phyloP scores from a whole-genome alignment of 192 early-diverging fungal species.

The Pecoramyces ruminantium region DNA sequence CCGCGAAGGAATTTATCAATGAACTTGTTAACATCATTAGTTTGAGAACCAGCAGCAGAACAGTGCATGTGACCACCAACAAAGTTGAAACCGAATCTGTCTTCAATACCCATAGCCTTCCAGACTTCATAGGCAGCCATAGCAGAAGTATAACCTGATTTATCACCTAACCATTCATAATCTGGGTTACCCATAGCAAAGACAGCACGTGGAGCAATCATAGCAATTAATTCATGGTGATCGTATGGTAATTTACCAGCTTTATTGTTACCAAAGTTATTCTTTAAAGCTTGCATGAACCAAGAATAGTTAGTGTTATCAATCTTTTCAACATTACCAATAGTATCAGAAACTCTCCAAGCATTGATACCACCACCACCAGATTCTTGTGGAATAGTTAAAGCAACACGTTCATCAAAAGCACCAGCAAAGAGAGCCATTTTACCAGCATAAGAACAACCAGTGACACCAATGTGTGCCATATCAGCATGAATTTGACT shows the following conservation, averaged over 20 bases:
- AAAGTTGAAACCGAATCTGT: background rate
- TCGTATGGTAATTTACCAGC: background rate
- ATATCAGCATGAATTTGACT: background rate
- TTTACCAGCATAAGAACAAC: background rate
- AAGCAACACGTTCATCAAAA: background rate
- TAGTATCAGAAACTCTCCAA: background rate
- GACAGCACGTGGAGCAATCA: background rate
- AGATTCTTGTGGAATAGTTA: background rate
- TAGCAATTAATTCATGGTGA: background rate
- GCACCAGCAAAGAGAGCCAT: background rate
- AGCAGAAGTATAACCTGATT: background rate
- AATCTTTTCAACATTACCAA: background rate
- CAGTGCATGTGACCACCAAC: background rate
- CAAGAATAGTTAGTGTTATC: background rate
- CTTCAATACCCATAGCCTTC: background rate
- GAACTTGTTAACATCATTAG: background rate
- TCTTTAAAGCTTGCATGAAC: background rate
- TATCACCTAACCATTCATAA: background rate
- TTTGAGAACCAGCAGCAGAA: background rate
- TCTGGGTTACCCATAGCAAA: background rate
- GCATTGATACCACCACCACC: background rate
- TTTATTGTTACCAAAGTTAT: background rate
- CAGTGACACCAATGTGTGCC: background rate
- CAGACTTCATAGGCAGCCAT: background rate
- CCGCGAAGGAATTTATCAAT: background rate